Conservation (phyloP, 1,284 basidiomycete genomes). For the Tilletia walkeri region DNA sequence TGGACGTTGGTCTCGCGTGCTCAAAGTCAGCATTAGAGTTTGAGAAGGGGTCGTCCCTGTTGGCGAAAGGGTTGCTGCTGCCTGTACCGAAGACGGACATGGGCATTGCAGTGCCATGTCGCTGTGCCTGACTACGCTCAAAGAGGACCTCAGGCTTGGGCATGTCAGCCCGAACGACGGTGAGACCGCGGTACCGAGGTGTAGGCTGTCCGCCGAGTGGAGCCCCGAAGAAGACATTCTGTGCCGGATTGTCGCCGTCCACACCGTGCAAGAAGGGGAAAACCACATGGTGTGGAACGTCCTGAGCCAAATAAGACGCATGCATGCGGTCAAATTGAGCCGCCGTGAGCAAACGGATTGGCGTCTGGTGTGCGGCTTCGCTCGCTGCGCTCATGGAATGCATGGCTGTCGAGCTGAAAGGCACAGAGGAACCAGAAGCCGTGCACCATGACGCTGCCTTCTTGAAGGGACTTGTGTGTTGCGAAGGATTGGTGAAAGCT, state of each 20-base stretch:
- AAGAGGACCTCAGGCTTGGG: slow-evolving; percentile 27
- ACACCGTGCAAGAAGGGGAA: slow-evolving; percentile 54
- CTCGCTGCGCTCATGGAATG: not conserved
- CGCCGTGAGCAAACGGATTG: slow-evolving; percentile 45
- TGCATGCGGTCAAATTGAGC: slow-evolving; percentile 41
- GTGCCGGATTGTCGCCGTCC: slow-evolving; percentile 42
- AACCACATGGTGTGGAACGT: slow-evolving; percentile 47
- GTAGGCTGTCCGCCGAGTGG: slow-evolving; percentile 35
- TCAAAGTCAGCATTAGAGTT: not conserved
- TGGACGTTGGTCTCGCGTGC: not conserved
- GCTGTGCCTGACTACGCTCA: not conserved
- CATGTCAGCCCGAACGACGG: slow-evolving; percentile 52
- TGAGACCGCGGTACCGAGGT: slow-evolving; percentile 50
- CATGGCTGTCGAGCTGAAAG: not conserved
- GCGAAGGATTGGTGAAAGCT: not conserved
- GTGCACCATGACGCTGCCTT: slow-evolving; percentile 14
- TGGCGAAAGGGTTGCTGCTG: not conserved
- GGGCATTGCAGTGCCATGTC: not conserved
- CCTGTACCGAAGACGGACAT: not conserved
- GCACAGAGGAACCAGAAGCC: not conserved
- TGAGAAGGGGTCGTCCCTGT: not conserved
- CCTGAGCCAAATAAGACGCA: slow-evolving; percentile 34
- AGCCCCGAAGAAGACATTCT: slow-evolving; percentile 48
- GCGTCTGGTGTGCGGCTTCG: slow-evolving; percentile 19
- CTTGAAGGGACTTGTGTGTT: not conserved